Evolutionary conservation across 192 early-diverging fungal species (phyloP).

Genomic region (Geranomyces michiganensis): DNA sequence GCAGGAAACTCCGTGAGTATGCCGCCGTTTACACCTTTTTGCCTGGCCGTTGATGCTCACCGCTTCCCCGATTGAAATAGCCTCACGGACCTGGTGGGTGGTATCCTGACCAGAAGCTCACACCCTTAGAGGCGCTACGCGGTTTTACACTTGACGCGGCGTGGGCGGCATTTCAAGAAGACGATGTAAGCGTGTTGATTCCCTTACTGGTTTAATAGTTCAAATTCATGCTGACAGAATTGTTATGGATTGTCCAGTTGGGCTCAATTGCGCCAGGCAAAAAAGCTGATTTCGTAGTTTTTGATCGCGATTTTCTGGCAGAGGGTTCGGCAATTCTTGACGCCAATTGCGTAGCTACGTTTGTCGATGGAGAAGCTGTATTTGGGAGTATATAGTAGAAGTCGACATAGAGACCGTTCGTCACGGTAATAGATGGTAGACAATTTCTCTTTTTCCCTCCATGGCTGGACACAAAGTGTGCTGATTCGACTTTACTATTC

Average conservation of each 20-base stretch:
- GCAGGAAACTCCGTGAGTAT: conserved; percentile 49
- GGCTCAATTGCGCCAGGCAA: conserved; percentile 52
- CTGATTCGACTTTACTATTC: no score
- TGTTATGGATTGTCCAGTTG: conserved; percentile 4
- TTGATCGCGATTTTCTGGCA: conserved; percentile 53
- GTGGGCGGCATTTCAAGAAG: conserved; percentile 53
- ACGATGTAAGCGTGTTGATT: conserved; percentile 32
- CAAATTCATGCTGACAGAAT: neutral
- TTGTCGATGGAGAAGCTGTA: conserved; percentile 1
- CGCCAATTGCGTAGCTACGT: conserved; percentile 3
- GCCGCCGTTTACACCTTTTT: no score
- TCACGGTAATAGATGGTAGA: no score
- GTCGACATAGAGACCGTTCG: no score
- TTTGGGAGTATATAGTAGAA: conserved; percentile 1
- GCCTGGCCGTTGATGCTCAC: no score
- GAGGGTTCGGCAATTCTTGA: neutral
- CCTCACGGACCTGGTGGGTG: conserved; percentile 50
- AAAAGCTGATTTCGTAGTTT: conserved; percentile 58
- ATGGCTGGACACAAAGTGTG: no score
- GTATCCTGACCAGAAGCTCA: conserved; percentile 45
- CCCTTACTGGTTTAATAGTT: neutral
- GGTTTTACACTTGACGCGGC: conserved; percentile 63
- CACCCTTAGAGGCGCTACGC: conserved; percentile 46
- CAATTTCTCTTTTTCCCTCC: no score
- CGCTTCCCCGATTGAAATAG: conserved; percentile 7